A percentile compares a stretch with the other conserved stretches of the same genome.
These are phyloP conservation scores for Hypoxylon trugodes DNA, from an alignment of 495 filamentous ascomycete genomes.

Conservation along the genomic window DNA sequence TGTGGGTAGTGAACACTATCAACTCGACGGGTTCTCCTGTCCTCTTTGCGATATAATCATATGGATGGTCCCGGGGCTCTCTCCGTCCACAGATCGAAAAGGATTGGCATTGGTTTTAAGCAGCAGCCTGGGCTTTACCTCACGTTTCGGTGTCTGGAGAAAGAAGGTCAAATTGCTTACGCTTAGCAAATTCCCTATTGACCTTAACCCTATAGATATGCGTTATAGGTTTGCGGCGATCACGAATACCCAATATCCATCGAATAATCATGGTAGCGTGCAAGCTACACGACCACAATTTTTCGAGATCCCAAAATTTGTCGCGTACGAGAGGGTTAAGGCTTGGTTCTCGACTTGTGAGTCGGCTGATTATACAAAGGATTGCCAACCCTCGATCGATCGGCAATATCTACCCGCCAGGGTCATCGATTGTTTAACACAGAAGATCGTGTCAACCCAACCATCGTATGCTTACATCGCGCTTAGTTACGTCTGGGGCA, in stretches of 20 bases:
- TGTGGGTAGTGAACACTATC: background rate
- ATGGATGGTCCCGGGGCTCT: background rate
- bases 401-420: background rate
- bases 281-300: background rate
- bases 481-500: background rate
- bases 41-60: background rate
- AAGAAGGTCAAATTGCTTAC: too few species aligned
- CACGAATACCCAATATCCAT: background rate
- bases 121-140: background rate
- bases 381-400: background rate
- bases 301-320: background rate
- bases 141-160: too few species aligned
- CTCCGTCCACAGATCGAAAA: background rate
- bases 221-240: background rate
- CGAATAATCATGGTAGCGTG: background rate
- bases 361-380: too few species aligned
- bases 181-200: background rate
- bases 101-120: background rate
- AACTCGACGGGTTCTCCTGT: background rate
- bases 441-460: background rate
- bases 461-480: background rate
- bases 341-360: too few species aligned
- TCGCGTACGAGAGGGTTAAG: background rate
- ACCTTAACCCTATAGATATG: background rate
- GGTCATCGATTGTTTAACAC: background rate